Base-by-base conservation (phyloP, 352 stramenopile species). In the Globisporangium yorkense region DNA sequence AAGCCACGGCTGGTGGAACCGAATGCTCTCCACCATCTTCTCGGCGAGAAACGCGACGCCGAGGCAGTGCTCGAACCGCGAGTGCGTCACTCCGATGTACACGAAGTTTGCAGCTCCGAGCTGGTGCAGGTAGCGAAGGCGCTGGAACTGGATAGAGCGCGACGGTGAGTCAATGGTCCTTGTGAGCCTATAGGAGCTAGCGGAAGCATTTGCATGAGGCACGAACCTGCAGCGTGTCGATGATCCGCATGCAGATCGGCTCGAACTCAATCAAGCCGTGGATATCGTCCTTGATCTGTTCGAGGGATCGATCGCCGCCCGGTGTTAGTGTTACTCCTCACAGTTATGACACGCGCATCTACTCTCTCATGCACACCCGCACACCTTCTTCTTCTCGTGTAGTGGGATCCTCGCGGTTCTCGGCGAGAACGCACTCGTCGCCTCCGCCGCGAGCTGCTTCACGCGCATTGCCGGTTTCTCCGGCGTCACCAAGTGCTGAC, bases 11-110 rank as follows among this genome's bases (percentile, higher is more conserved):
- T 99, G 94, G 35, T 87, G 72, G 15, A 66, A 54, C 3, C 75
- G 70, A 46, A 99, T 89, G 29, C 60, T 82, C 49, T 71, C 58
- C 31, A 95, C 74, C 71, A 98, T 86, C 57, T 85, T 67, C 62
- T 97, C 87, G 2, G 95, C 95, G 4, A 99, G 77, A 63, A 97
- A 81, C 5, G 92, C 92, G n/a, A 99, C 96, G 15, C 97, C 97
- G 37, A 99, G 68, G 16, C 80, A 98, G 47, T 93, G 84, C 66
- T 92, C 84, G 47, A 93, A 93, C 5, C 84, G 72, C 10, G 79
- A 84, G 54, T 93, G 84, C 3, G 84, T 92, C 43, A 77, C 84
- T 31, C 79, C 80, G 49, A 90, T 88, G 56, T 93, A 99, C 4
- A 98, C 90, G 39, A 80, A 90, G 33, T 90, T 71, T 13, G 88